phyloP scores from a whole-genome alignment of 331 rosid genomes.

The Saraca asoca region DNA sequence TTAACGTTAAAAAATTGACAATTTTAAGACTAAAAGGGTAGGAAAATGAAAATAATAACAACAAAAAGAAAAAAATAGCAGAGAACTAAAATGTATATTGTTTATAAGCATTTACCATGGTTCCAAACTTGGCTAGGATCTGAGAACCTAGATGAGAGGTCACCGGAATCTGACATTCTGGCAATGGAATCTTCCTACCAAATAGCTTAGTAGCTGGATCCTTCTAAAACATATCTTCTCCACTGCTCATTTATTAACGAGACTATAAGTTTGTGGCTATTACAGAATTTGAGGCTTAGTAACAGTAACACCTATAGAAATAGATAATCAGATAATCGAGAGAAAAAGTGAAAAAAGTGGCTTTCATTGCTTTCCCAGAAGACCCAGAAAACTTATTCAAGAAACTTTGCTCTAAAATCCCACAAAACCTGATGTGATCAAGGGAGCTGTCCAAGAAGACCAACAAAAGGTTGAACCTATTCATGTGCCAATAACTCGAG shows the following conservation, averaged over 20 bases:
- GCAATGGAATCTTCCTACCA: conserved; percentile 61
- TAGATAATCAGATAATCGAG: background rate
- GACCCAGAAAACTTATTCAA: conserved; percentile 33
- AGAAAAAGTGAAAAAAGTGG: background rate
- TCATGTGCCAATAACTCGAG: no score
- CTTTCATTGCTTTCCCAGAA: conserved; percentile 1
- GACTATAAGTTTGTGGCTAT: background rate
- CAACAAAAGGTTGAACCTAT: no score
- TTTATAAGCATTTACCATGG: conserved; percentile 44
- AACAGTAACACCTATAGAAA: conserved; percentile 29
- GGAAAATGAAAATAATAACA: conserved; percentile 14
- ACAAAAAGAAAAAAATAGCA: background rate
- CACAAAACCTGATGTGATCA: conserved; percentile 40
- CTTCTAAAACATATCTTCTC: conserved; percentile 33
- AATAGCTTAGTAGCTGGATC: conserved; percentile 67
- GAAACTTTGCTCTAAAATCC: conserved; percentile 28
- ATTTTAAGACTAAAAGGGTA: background rate
- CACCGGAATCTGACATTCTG: conserved; percentile 47
- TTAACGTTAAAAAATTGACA: no score
- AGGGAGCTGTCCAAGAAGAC: no score
- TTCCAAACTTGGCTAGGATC: conserved; percentile 40
- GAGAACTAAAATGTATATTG: background rate
- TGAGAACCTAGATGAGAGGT: conserved; percentile 34
- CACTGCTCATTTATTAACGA: conserved; percentile 21
- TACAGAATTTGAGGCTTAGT: conserved; percentile 25